Evolutionary conservation across 2,329 filamentous ascomycete genomes (phyloP), one percentile per base, ranked within the genome.

Genomic region (Zasmidium citrigriseum): DNA sequence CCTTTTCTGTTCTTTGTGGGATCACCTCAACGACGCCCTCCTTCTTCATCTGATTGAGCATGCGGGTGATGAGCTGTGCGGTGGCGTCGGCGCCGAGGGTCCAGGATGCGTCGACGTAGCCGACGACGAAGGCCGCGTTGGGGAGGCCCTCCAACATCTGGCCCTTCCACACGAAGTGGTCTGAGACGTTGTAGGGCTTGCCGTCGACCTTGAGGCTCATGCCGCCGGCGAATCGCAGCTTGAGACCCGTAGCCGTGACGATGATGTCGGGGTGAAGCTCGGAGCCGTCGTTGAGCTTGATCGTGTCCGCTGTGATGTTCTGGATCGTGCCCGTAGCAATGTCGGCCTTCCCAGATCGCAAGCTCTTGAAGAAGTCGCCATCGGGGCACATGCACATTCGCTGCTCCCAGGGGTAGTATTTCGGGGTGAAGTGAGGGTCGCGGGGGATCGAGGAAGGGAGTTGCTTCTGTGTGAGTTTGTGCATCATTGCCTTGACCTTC

Each of bases 301-400:
- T 82, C 16, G 78, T 77, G 20, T 79, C 73, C 10, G 74, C 66
- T 0, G 78, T 81, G 9, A 86, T 78, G 12, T 70, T 75, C 41
- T 80, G 74, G 70, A 86, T 85, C 2, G 75, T 79, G 57, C 80
- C 83, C 2, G 84, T 86, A 20, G 79, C 79, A n/a, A 87, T 75
- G 47, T 77, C 74, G 1, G 80, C 81, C 55, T 78, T 80, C 27
- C 82, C 83, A 1, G 73, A 68, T 16, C 77, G 76, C 18, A 86
- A 74, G 29, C 76, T 74, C 21, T 77, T 70, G 75, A 83, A 86
- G 70, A 86, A 86, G 67, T 86, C 84, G 20, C 81, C 82, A 55
- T 85, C 80, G 0, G 83, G 82, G n/a, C 76, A 87, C 59, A 91
- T 77, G 67, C 91, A 95, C 7, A 95, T 76, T 0, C 91, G 84